Conservation (phyloP, 1,284 basidiomycete species). For the Chalciporus sp. region DNA sequence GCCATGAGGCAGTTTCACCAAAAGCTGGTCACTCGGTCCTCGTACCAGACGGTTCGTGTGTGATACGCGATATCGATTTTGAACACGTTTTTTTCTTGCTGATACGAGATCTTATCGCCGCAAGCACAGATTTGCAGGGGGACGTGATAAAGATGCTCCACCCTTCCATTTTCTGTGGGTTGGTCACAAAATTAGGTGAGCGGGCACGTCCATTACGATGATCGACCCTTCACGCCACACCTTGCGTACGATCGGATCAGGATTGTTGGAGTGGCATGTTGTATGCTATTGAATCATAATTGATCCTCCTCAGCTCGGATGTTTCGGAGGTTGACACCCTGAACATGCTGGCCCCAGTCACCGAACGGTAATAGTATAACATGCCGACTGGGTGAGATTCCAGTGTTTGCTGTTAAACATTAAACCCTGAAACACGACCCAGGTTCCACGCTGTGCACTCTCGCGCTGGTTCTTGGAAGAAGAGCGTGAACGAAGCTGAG, state of each 20-base stretch:
- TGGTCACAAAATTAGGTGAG: slow-evolving; percentile 9
- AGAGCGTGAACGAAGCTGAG: too few species aligned
- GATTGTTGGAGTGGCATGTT: not conserved
- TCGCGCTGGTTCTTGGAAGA: too few species aligned
- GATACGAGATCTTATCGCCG: slow-evolving; percentile 10
- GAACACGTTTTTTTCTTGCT: slow-evolving; percentile 10
- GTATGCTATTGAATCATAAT: too few species aligned
- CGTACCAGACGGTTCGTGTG: slow-evolving; percentile 12
- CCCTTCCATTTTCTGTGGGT: not conserved
- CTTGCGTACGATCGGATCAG: slow-evolving; percentile 1
- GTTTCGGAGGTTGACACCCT: not conserved
- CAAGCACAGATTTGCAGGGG: not conserved
- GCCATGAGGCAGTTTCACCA: slow-evolving; percentile 15
- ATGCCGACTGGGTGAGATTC: too few species aligned
- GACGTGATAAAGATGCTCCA: not conserved
- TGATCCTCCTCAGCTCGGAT: not conserved
- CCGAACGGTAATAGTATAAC: not conserved
- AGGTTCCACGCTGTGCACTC: too few species aligned
- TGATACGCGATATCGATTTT: not conserved
- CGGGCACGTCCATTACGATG: not conserved
- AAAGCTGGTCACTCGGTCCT: slow-evolving; percentile 19
- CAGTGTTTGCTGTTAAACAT: too few species aligned
- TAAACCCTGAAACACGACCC: too few species aligned
- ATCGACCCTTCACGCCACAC: slow-evolving; percentile 6
- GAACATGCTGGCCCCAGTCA: not conserved